A percentile compares a stretch with the other conserved stretches of the same genome.
phyloP scores from a whole-genome alignment of 768 basidiomycete species.

The Cytidiella melzeri region DNA sequence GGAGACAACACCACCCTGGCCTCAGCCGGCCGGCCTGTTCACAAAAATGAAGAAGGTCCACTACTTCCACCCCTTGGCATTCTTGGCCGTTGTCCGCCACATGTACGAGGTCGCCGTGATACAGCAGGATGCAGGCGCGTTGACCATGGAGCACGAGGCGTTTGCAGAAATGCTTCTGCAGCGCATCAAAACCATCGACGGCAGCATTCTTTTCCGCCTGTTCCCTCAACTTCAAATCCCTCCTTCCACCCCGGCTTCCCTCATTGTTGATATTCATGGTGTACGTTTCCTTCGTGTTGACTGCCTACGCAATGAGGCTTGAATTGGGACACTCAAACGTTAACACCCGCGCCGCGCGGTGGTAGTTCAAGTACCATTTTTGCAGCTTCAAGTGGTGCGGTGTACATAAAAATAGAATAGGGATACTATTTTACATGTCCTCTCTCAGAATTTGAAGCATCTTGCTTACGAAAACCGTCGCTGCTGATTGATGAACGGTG shows the following conservation, averaged over 20 bases:
- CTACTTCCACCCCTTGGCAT: not conserved
- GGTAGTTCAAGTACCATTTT: no score
- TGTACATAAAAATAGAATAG: no score
- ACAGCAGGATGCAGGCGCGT: not conserved
- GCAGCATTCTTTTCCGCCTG: not conserved
- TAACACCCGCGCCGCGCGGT: not conserved
- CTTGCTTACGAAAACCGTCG: no score
- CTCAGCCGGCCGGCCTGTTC: slow-evolving; percentile 3
- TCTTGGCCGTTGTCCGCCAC: not conserved
- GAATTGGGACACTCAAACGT: not conserved
- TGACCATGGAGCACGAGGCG: slow-evolving; percentile 2
- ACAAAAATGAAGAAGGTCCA: not conserved
- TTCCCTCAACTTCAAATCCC: not conserved
- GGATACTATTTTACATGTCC: no score
- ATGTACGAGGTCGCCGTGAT: not conserved
- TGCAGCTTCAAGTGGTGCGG: not conserved
- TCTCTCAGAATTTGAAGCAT: not conserved
- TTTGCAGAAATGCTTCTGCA: not conserved
- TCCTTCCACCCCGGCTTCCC: not conserved
- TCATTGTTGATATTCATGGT: not conserved
- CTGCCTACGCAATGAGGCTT: not conserved
- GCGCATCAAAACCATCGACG: not conserved
- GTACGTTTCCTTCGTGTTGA: not conserved
- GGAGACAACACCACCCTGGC: not conserved
- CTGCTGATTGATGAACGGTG: not conserved